Evolutionary conservation across 805 yeast species (phyloP), one percentile per base, ranked within the genome.

Genomic region (Metschnikowia lachancei): DNA sequence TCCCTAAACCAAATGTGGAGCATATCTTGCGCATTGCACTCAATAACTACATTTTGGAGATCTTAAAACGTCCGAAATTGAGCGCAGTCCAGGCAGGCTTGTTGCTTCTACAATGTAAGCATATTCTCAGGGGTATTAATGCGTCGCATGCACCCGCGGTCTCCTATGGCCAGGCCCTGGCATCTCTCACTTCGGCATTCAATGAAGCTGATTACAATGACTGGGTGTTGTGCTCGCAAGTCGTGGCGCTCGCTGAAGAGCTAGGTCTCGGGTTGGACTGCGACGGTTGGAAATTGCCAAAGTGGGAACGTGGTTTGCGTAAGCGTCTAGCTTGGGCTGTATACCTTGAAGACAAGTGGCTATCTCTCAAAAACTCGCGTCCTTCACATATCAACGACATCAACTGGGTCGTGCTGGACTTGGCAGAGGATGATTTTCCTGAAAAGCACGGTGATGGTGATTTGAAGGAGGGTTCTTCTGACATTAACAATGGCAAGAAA

Each of bases 301-400:
- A 85, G 56, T 94, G 98, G 98, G 99, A 92, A 61, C 75, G 95
- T 41, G 95, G 95, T 5, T 67, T 92, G 40, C 75, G 99, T 43
- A 79, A 88, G 56, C 74, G 98, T 48, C 67, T 92, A 40, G 96
- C 97, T 0, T 92, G 99, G 98, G 97, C 97, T 0, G 94, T 90
- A 1, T 92, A 81, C 74, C 72, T 86, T 42, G 95, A 90, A 63
- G 97, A 90, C 59, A 89, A 91, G 61, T 92, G 98, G 98, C 75
- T 85, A 9, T 73, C 96, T 1, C 67, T 91, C 40, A 80, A 82
- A 43, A 95, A 88, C 59, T 81, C 91, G 0, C 72, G 97, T 36
- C 95, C 96, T 1, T 84, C 96, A 0, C 96, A 89, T 63, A 78
- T 82, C 17, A 73, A 80, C 46, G 84, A 82, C 2, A 67, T 75